These are phyloP conservation scores for Knufia petricola DNA, from an alignment of 2,329 filamentous ascomycete genomes.

Conservation along the genomic window DNA sequence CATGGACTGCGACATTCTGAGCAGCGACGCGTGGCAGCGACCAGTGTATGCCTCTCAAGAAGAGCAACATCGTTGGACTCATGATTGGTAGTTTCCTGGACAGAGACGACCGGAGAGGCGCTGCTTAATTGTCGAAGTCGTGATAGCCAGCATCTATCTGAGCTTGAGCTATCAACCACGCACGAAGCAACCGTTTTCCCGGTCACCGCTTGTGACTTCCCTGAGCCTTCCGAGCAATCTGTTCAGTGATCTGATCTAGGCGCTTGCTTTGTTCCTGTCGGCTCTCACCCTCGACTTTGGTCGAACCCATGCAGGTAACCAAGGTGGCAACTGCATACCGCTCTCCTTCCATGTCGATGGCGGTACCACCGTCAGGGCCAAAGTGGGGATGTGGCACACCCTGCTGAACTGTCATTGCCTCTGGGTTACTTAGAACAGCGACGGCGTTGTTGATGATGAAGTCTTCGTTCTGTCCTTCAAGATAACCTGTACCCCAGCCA, in stretches of 20 bases:
- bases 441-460: not conserved
- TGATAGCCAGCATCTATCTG: no score
- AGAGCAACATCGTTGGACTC: no score
- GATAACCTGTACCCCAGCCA: not conserved
- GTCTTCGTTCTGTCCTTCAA: not conserved
- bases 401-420: not conserved
- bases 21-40: no score
- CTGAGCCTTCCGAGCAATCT: not conserved
- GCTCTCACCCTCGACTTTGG: not conserved
- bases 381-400: not conserved
- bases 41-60: no score
- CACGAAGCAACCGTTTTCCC: no score
- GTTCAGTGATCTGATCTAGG: not conserved
- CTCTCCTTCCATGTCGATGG: not conserved
- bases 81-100: no score
- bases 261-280: not conserved
- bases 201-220: not conserved
- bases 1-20: no score
- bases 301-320: not conserved
- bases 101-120: no score
- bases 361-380: no score
- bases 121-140: slow-evolving; percentile 43
- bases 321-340: not conserved
- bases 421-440: not conserved
- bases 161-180: no score